Conservation (phyloP, 768 basidiomycete genomes). For the Candolleomyces aberdarensis region DNA sequence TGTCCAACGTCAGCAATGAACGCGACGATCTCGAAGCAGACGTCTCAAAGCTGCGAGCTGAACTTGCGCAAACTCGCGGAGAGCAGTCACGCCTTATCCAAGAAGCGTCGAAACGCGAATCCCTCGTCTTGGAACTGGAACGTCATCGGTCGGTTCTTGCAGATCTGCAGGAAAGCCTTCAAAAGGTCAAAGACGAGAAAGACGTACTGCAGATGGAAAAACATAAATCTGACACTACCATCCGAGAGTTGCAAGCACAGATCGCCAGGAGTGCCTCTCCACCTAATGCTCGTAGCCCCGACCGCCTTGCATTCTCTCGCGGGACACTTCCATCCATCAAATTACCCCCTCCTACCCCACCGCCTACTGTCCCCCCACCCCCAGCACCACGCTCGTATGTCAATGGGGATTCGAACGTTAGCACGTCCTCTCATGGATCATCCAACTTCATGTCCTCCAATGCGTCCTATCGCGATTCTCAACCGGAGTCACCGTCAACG, state of each 20-base stretch:
- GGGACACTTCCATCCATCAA: slow-evolving; percentile 65
- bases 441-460: slow-evolving; percentile 49
- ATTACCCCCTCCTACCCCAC: slow-evolving; percentile 84
- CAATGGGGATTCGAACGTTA: slow-evolving; percentile 50
- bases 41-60: slow-evolving; percentile 51
- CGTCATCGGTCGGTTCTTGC: slow-evolving; percentile 71
- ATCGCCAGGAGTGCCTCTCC: slow-evolving; percentile 56
- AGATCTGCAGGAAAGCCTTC: slow-evolving; percentile 74
- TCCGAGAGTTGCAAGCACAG: slow-evolving; percentile 80
- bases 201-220: slow-evolving; percentile 75
- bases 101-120: slow-evolving; percentile 73
- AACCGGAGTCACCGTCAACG: slow-evolving; percentile 63
- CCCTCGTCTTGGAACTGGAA: slow-evolving; percentile 72
- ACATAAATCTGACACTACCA: slow-evolving; percentile 57
- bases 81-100: slow-evolving; percentile 64
- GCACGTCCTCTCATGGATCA: slow-evolving; percentile 61
- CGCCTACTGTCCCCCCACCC: slow-evolving; percentile 83
- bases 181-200: slow-evolving; percentile 80
- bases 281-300: slow-evolving; percentile 52
- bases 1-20: slow-evolving; percentile 43
- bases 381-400: slow-evolving; percentile 59
- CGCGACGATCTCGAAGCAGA: slow-evolving; percentile 42
- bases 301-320: slow-evolving; percentile 56
- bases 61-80: slow-evolving; percentile 53
- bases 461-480: slow-evolving; percentile 64